Evolutionary conservation across 441 rosid genomes (phyloP).

Genomic region (Populus hybrid): DNA sequence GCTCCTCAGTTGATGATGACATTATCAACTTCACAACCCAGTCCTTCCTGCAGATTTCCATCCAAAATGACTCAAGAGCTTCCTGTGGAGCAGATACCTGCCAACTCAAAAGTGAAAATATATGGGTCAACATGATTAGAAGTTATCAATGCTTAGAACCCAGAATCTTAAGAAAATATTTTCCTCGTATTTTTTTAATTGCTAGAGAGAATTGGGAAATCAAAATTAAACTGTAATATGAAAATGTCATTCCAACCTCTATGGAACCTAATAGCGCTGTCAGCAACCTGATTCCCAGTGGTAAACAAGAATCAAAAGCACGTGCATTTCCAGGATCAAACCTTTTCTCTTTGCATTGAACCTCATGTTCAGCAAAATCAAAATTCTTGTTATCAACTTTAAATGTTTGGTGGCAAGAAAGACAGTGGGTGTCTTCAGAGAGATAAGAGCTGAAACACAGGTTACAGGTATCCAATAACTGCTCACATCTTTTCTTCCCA

Average conservation of each 20-base stretch:
- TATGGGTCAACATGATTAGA: constrained; percentile 1
- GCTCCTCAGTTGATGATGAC: constrained; percentile 63
- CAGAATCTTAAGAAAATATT: neutral
- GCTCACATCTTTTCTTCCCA: constrained; percentile 59
- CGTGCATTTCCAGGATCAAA: constrained; percentile 20
- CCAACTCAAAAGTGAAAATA: constrained; percentile 17
- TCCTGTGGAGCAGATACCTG: constrained; percentile 82
- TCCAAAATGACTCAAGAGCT: constrained; percentile 83
- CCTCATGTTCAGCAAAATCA: constrained; percentile 35
- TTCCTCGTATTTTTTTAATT: neutral
- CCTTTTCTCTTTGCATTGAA: constrained; percentile 38
- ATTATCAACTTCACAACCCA: constrained; percentile 57
- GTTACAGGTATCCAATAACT: constrained; percentile 63
- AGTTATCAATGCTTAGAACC: neutral
- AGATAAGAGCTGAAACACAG: constrained; percentile 52
- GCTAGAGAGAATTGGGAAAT: neutral
- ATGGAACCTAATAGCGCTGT: constrained; percentile 55
- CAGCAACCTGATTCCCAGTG: constrained; percentile 69
- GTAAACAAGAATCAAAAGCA: constrained; percentile 46
- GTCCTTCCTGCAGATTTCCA: constrained; percentile 44
- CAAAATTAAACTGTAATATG: constrained; percentile 2
- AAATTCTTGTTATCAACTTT: constrained; percentile 26
- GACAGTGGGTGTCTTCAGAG: constrained; percentile 52
- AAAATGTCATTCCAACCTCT: constrained; percentile 47
- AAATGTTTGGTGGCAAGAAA: constrained; percentile 60